Base-by-base conservation (phyloP, 306 rosid genomes). In the Quercus glauca region DNA sequence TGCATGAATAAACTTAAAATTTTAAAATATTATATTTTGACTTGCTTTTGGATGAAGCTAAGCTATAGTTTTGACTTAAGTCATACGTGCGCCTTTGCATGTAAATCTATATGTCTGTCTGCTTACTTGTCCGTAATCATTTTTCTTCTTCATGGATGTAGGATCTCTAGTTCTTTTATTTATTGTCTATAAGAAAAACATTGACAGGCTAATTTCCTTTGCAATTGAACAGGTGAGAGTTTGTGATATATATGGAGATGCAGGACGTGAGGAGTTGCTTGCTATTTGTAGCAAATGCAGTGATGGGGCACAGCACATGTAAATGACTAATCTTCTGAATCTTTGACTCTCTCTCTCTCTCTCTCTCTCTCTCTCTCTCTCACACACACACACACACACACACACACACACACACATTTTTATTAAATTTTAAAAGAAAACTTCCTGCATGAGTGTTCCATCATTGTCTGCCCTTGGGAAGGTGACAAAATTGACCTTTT, bases 251-350 rank as follows among this genome's bases (percentile, higher is more conserved):
- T 83, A 87, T 41, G 87, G 89, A 57, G 82, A 51, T 72, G 21
- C 10, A 19, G 85, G 85, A 2, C 33, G 18, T 7, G 59, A 75
- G 55, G 14, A 61, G 9, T 23, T 11, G 0, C 88, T 82, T 56
- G 76, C 78, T 71, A 7, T 31, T 53, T 85, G 85, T 71, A 20
- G 79, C 58, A 80, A 75, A 69, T 87, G 88, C 55, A 23, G 4
- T 4, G 87, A 82, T 20, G 91, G 88, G 4, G 89, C 87, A 23
- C 80, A 80, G 58, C 88, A 85, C 80, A 82, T 31, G 87, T 85
- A 87, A 74, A 20, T 71, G 28, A 26, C 28, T 26, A 26, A 58
- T 63, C 81, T 31, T 26, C 55, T 76, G 25, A 4, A 31, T 78
- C 7, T 37, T 75, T 41, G 29, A 58, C 28, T 20, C 35, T 72